Evolutionary conservation across 306 rosid species (phyloP), one percentile per base, ranked within the genome.

Genomic region (Citrullus amarus): DNA sequence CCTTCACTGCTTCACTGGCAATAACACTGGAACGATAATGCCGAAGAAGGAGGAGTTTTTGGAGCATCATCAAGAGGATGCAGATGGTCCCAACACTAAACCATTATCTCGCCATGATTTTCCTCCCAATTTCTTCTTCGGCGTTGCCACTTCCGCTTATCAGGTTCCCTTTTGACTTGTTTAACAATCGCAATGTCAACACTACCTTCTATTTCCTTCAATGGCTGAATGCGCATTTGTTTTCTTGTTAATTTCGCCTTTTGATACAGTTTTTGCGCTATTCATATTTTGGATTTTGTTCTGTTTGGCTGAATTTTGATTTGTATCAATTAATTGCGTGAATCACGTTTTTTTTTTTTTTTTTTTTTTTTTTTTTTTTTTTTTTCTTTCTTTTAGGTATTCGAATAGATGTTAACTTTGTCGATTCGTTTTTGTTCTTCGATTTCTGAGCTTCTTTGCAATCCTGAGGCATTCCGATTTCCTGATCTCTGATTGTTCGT

Each of bases 131-230:
- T 93, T 93, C 71, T 70, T 92, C 72, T 93, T 93, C 44, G 98
- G 98, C 10, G 91, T 88, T 6, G 93, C 97, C 78, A 93, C 98
- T 66, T 93, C 98, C 38, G 90, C 97, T 5, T 90, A 93, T 84
- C 98, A 93, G 96, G 98, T 93, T 25, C 48, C 43, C 75, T 56
- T 51, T 69, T 20, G 4, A 11, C 44, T 32, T 28, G 39, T 36
- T 36, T 5, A 4, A 36, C 6, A 36, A 36, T 5, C 4, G 6
- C 30, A 57, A 65, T 41, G 17, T 36, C 22, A 7, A 34, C 18
- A 20, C 4, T 69, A 9, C 0, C 55, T 18, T 46, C 56, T 46
- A 78, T 18, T 74, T 74, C 12, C 76, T 60, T 59, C 30, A 5
- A 28, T 41, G 16, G 5, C 12, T 60, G 36, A 8, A 60, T 62